Evolutionary conservation across 2,329 filamentous ascomycete species (phyloP).

Genomic region (Pseudogymnoascus sp.): DNA sequence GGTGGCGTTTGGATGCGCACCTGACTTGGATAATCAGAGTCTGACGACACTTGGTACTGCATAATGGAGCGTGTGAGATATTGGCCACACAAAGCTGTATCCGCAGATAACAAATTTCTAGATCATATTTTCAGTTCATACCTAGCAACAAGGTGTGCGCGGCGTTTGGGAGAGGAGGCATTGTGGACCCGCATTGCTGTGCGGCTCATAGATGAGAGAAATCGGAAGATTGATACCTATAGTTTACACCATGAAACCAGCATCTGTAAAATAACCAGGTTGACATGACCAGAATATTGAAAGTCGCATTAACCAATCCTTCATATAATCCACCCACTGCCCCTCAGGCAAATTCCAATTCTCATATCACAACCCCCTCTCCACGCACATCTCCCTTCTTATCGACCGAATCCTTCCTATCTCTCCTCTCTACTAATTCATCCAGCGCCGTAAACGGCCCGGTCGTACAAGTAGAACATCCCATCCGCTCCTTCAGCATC

Average conservation of each 20-base stretch:
- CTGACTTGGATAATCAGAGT: not conserved
- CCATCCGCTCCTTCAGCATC: not conserved
- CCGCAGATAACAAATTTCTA: conserved; percentile 2
- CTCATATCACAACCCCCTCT: not conserved
- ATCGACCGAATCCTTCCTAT: not conserved
- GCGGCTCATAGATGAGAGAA: not conserved
- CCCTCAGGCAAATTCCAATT: not conserved
- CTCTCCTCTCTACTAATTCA: not conserved
- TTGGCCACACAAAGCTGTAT: not conserved
- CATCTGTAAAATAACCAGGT: not conserved
- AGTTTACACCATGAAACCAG: not conserved
- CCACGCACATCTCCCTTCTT: not conserved
- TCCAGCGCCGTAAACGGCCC: not conserved
- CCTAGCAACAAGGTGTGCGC: not conserved
- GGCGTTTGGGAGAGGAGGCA: not conserved
- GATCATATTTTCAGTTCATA: conserved; percentile 2
- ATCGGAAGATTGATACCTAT: not conserved
- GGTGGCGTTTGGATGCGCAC: not conserved
- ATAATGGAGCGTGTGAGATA: not conserved
- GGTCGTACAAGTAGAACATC: not conserved
- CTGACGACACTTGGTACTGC: not conserved
- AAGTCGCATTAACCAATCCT: not conserved
- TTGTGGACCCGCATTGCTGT: not conserved
- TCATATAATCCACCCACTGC: not conserved
- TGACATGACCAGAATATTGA: not conserved